A percentile compares a stretch with the other conserved stretches of the same genome.
These are phyloP conservation scores for Phytophthora tubulina DNA, from an alignment of 352 stramenopile genomes.

Conservation along the genomic window DNA sequence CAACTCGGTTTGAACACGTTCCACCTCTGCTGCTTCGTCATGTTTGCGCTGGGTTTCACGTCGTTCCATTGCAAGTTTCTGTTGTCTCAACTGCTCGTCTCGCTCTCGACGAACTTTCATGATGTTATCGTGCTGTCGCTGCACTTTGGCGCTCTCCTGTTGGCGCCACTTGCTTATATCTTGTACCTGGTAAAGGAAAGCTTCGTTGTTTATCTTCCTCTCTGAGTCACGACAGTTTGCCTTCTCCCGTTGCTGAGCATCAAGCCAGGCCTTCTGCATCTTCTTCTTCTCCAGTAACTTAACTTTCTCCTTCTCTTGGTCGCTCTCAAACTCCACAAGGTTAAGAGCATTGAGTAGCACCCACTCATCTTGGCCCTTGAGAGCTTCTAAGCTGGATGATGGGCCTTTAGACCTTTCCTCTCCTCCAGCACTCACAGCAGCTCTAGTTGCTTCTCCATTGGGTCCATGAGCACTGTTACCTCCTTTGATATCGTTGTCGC, in stretches of 20 bases:
- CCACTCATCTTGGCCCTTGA: slow-evolving; percentile 74
- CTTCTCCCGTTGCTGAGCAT: slow-evolving; percentile 67
- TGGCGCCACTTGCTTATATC: slow-evolving; percentile 62
- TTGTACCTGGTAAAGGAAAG: slow-evolving; percentile 54
- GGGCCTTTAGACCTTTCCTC: slow-evolving; percentile 27
- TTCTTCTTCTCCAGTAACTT: slow-evolving; percentile 61
- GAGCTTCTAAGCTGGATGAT: slow-evolving; percentile 26
- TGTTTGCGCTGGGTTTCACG: slow-evolving; percentile 41
- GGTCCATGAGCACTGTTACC: slow-evolving; percentile 8
- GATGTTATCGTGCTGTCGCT: slow-evolving; percentile 55
- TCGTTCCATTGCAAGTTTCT: slow-evolving; percentile 53
- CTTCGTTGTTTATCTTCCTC: slow-evolving; percentile 43
- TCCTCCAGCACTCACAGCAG: slow-evolving; percentile 7
- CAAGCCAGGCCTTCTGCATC: slow-evolving; percentile 72
- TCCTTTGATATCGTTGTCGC: slow-evolving; percentile 11
- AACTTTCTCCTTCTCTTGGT: slow-evolving; percentile 54
- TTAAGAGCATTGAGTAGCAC: slow-evolving; percentile 79
- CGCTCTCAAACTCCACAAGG: slow-evolving; percentile 76
- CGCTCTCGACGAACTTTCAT: slow-evolving; percentile 66
- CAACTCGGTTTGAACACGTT: slow-evolving; percentile 64
- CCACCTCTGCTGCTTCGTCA: slow-evolving; percentile 64
- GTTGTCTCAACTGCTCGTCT: slow-evolving; percentile 68
- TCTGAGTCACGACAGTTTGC: slow-evolving; percentile 39
- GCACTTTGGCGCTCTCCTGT: slow-evolving; percentile 62
- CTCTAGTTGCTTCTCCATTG: slow-evolving; percentile 3